These are phyloP conservation scores for Hypoxylon cercidicola DNA, from an alignment of 495 filamentous ascomycete species.

Conservation along the genomic window DNA sequence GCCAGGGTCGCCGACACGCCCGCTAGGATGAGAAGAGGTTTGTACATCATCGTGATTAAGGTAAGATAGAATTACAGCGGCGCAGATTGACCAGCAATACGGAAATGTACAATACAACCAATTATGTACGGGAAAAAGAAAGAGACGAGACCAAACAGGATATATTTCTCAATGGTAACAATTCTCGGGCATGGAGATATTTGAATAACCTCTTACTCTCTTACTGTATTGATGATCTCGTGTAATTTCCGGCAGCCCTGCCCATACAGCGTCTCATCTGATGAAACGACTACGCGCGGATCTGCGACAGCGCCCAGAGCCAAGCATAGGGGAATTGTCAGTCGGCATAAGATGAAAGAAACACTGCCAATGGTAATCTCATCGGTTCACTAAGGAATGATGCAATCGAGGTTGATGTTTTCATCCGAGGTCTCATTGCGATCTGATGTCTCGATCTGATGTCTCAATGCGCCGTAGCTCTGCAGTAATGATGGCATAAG, in stretches of 20 bases:
- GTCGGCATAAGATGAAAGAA: background rate
- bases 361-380: background rate
- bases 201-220: conserved; percentile 30
- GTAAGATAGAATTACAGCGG: conserved; percentile 14
- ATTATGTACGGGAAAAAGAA: background rate
- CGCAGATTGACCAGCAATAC: conserved; percentile 40
- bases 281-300: conserved; percentile 35
- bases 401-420: conserved; percentile 9
- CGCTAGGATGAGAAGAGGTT: conserved; percentile 44
- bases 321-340: conserved; percentile 7
- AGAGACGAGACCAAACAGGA: conserved; percentile 13
- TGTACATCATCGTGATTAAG: conserved; percentile 46
- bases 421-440: too few species aligned
- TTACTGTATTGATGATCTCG: conserved; percentile 24
- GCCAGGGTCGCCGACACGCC: conserved; percentile 46
- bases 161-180: background rate
- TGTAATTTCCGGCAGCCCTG: conserved; percentile 5
- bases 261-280: conserved; percentile 22
- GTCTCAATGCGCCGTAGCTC: background rate
- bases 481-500: background rate
- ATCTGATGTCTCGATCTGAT: conserved; percentile 1
- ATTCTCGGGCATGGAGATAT: conserved; percentile 22
- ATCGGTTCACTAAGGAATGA: conserved; percentile 10
- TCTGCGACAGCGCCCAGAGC: conserved; percentile 39
- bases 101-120: conserved; percentile 7